phyloP scores from a whole-genome alignment of 2,329 filamentous ascomycete genomes.

The Apiospora koreana region DNA sequence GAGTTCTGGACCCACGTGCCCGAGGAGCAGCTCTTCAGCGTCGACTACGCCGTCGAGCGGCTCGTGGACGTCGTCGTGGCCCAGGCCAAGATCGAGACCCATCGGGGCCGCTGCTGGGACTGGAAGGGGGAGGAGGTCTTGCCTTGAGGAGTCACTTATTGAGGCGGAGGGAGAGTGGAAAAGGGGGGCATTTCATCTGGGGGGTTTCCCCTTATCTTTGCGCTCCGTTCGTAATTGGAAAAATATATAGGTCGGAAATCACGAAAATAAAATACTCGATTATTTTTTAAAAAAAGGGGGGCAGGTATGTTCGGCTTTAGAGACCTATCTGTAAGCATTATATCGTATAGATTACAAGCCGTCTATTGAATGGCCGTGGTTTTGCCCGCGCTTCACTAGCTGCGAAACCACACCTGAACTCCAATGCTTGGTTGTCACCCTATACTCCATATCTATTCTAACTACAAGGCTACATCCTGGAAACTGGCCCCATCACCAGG shows the following conservation, averaged over 20 bases:
- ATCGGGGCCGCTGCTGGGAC: slow-evolving; percentile 68
- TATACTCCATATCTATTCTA: background rate
- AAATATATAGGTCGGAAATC: too few relatives aligned
- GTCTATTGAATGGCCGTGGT: background rate
- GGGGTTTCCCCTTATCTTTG: too few relatives aligned
- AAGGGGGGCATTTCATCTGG: background rate
- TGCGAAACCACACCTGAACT: background rate
- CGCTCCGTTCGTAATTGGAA: too few relatives aligned
- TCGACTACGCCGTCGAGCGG: slow-evolving; percentile 65
- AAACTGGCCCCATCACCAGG: slow-evolving; percentile 61
- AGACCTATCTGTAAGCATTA: background rate
- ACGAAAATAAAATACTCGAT: too few relatives aligned
- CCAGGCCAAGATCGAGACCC: slow-evolving; percentile 44
- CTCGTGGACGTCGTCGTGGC: slow-evolving; percentile 60
- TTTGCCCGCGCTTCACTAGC: background rate
- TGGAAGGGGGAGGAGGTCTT: slow-evolving; percentile 66
- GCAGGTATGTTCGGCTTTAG: too few relatives aligned
- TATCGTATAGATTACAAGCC: background rate
- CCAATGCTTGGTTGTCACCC: background rate
- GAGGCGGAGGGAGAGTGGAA: slow-evolving; percentile 15
- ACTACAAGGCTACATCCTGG: slow-evolving; percentile 62
- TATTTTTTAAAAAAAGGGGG: too few relatives aligned
- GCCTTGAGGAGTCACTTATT: slow-evolving; percentile 40
- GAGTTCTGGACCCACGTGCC: slow-evolving; percentile 70
- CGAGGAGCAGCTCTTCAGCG: slow-evolving; percentile 63